These are phyloP conservation scores for Heliophila coronopifolia DNA, from an alignment of 441 rosid genomes.

Conservation along the genomic window DNA sequence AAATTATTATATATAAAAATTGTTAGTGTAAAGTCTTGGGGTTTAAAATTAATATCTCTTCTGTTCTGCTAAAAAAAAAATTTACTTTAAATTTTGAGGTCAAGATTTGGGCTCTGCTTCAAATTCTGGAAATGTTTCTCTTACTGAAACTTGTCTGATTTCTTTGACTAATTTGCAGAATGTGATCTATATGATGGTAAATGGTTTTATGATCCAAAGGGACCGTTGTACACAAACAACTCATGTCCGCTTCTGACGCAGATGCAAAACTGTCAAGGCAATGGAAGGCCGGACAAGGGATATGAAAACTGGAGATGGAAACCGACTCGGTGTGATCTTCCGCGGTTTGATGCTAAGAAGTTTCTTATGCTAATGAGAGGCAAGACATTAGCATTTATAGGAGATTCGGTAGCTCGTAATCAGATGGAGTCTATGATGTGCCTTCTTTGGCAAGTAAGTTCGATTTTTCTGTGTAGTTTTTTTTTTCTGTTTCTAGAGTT, in stretches of 20 bases:
- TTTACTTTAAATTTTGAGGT: too few relatives aligned
- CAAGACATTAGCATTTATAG: conserved; percentile 83
- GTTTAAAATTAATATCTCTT: too few relatives aligned
- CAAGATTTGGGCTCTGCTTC: too few relatives aligned
- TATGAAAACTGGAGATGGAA: conserved; percentile 96
- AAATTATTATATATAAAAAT: too few relatives aligned
- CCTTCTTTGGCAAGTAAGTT: conserved; percentile 95
- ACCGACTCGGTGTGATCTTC: conserved; percentile 76
- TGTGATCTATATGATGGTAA: conserved; percentile 77
- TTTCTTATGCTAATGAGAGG: conserved; percentile 88
- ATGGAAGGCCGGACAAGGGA: conserved; percentile 87
- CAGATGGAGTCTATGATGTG: conserved; percentile 96
- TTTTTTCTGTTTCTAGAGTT: too few relatives aligned
- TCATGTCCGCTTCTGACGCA: conserved; percentile 79
- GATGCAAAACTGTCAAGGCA: conserved; percentile 99
- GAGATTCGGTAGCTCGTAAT: conserved; percentile 94
- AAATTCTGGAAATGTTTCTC: too few relatives aligned
- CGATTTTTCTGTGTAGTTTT: too few relatives aligned
- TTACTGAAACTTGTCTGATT: too few relatives aligned
- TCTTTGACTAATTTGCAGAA: conserved; percentile 36
- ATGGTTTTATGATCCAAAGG: conserved; percentile 75
- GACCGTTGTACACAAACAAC: conserved; percentile 81
- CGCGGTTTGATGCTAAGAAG: conserved; percentile 76
- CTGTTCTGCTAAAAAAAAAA: too few relatives aligned
- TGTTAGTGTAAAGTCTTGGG: too few relatives aligned